Percentiles rank a stretch among this genome's conserved stretches.
phyloP scores from a whole-genome alignment of 2,329 filamentous ascomycete genomes.

The Plectosphaerella cucumerina region DNA sequence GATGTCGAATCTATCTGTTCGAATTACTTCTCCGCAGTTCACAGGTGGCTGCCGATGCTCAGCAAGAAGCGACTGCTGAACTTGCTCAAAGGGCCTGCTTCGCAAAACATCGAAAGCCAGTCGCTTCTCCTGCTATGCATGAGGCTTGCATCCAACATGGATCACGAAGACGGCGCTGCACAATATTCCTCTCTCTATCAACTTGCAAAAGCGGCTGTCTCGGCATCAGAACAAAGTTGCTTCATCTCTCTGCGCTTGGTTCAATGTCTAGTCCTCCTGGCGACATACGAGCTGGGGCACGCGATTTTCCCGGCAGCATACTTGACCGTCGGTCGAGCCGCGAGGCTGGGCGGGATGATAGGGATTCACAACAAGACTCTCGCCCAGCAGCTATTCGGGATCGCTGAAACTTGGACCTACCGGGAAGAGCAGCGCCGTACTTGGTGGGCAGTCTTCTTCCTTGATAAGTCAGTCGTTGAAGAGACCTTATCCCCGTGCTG shows the following conservation, averaged over 20 bases:
- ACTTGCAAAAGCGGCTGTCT: constrained; percentile 7
- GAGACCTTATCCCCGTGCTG: not conserved
- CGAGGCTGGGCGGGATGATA: constrained; percentile 12
- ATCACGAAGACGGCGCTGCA: constrained; percentile 1
- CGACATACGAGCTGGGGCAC: constrained; percentile 10
- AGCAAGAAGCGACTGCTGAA: constrained; percentile 13
- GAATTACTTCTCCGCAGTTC: constrained; percentile 9
- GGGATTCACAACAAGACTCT: constrained; percentile 7
- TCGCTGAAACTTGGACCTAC: constrained; percentile 11
- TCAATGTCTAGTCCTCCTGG: constrained; percentile 11
- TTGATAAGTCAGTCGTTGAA: constrained; percentile 11
- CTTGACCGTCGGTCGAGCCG: constrained; percentile 12
- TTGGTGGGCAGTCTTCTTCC: constrained; percentile 15
- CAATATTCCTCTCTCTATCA: constrained; percentile 6
- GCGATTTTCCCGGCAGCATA: constrained; percentile 15
- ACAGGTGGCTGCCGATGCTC: constrained; percentile 13
- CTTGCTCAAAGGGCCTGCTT: not conserved
- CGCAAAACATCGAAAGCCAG: not conserved
- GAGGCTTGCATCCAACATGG: constrained; percentile 6
- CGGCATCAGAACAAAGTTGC: constrained; percentile 5
- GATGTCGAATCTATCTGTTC: constrained; percentile 1
- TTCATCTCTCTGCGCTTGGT: constrained; percentile 12
- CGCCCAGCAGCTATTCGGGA: constrained; percentile 9
- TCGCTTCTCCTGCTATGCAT: constrained; percentile 14
- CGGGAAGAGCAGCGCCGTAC: constrained; percentile 14